Conservation (phyloP, 129 eudicot species). For the Oenanthe sinensis region DNA sequence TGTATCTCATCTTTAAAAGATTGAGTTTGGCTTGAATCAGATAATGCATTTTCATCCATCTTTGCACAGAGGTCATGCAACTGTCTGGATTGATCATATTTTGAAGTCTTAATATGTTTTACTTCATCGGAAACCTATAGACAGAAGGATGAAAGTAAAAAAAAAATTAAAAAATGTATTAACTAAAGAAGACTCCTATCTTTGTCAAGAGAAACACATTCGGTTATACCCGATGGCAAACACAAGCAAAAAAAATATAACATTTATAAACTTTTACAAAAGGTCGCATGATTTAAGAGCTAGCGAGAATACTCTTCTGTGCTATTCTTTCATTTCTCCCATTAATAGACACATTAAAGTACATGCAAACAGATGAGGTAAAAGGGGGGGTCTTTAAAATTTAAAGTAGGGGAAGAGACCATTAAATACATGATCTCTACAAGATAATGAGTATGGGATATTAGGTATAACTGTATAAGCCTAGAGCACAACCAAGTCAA, state of each 20-base stretch:
- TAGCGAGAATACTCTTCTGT: not conserved
- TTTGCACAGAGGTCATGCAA: slow-evolving; percentile 54
- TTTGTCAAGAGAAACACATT: not conserved
- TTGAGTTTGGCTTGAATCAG: slow-evolving; percentile 46
- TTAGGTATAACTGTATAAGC: not conserved
- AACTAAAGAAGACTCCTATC: not conserved
- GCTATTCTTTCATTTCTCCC: not conserved
- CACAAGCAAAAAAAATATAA: not conserved
- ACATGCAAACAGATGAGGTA: not conserved
- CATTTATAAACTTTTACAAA: not conserved
- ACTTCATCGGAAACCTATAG: slow-evolving; percentile 73
- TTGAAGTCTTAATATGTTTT: slow-evolving; percentile 43
- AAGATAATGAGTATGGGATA: not conserved
- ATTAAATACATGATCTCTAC: not conserved
- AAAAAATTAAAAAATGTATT: not conserved
- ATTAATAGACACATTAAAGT: not conserved
- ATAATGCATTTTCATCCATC: slow-evolving; percentile 43
- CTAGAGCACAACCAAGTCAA: not conserved
- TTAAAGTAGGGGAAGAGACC: not conserved
- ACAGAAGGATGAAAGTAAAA: slow-evolving; percentile 2
- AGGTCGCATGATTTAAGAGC: not conserved
- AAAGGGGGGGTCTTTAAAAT: not conserved
- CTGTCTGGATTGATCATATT: slow-evolving; percentile 51
- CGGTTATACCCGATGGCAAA: not conserved
- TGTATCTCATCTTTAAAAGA: slow-evolving; percentile 64